Evolutionary conservation across 176 grass and related monocot genomes (phyloP), one percentile per base, ranked within the genome.

Genomic region (Alopecurus myosuroides): DNA sequence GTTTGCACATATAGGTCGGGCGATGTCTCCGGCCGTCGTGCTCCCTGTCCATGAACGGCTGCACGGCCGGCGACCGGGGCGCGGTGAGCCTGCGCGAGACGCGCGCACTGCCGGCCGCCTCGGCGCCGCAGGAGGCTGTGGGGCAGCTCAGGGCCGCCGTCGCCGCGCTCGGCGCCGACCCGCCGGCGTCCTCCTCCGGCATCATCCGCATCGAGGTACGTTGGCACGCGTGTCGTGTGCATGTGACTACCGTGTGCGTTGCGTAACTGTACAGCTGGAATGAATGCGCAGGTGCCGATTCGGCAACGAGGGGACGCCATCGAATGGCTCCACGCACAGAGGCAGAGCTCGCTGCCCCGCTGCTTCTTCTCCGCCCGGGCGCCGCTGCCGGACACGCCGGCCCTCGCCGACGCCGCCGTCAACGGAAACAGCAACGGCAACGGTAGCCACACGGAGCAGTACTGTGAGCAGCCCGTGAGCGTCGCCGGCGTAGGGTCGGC

Each of bases 191-290:
- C 36, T 40, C 69, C 15, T 98, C 96, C 10, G 91, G 93, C 81
- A 94, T 98, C 88, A 90, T 98, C 81, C 95, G 95, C 29, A 80
- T 98, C 82, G 86, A 98, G 92, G 92, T 88, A 78, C 7, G 29
- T 30, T 46, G 39, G 11, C 3, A 39, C 19, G 35, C 36, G 31
- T 19, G 35, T n/a, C 3, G 35, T 40, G 34, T 41, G 9, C 35
- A 42, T 58, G 25, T 29, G 25, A 12, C 56, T 5, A 14, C 25
- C 25, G 25, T 29, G 42, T 46, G 42, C 12, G 2, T 13, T 17
- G 69, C 3, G 39, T 28, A 25, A 44, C 12, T 1, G 37, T 40
- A n/a, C n/a, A 45, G n/a, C 3, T 9, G 35, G 19, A 40, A 18
- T 17, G 28, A 73, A 73, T 71, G 39, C 34, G 67, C 86, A 94